These are phyloP conservation scores for Umbilicus rupestris DNA, from an alignment of 164 flowering plant species.

Conservation along the genomic window DNA sequence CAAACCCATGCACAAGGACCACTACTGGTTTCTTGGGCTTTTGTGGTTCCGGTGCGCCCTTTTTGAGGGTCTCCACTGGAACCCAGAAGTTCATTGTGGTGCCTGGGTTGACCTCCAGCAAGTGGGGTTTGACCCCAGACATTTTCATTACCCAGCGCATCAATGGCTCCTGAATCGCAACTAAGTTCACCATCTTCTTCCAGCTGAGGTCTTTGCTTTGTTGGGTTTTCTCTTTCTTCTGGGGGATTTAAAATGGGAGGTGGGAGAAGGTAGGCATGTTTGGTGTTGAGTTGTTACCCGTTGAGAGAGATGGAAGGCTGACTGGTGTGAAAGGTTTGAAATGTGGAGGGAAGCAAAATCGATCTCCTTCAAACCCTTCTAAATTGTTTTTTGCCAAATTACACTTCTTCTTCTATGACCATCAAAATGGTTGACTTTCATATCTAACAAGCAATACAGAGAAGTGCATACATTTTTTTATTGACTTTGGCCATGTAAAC, in stretches of 20 bases:
- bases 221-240: background rate
- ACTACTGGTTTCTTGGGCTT: constrained; percentile 43
- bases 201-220: background rate
- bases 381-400: too few relatives aligned
- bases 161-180: constrained; percentile 69
- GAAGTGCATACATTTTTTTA: too few relatives aligned
- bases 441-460: too few relatives aligned
- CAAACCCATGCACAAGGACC: constrained; percentile 70
- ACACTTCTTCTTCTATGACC: too few relatives aligned
- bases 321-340: background rate
- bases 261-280: constrained; percentile 6
- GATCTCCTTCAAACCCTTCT: too few relatives aligned
- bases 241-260: background rate
- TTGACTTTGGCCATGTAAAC: too few relatives aligned
- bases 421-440: too few relatives aligned
- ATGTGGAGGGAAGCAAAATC: too few relatives aligned
- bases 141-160: constrained; percentile 64
- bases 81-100: constrained; percentile 82
- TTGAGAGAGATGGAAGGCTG: background rate
- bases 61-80: constrained; percentile 38
- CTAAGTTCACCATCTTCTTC: constrained; percentile 74
- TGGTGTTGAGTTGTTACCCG: constrained; percentile 8
- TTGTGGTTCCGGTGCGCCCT: background rate
- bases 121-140: constrained; percentile 56
- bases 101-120: constrained; percentile 60